Base-by-base conservation (phyloP, 805 yeast species). In the Lachancea dasiensis region DNA sequence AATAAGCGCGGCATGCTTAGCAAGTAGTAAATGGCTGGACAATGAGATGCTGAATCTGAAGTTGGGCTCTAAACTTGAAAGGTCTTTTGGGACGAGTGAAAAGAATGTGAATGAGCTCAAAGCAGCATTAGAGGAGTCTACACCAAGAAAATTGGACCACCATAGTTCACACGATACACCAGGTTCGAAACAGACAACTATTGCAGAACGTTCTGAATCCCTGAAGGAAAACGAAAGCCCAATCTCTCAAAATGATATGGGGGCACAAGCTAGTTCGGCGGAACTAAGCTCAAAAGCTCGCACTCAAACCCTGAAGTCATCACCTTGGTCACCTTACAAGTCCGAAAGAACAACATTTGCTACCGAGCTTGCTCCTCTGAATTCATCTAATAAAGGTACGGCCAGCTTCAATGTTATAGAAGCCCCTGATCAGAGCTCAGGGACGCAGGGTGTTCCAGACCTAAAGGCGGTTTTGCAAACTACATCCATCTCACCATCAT, bases 311-410 rank as follows among this genome's bases (percentile, higher is more conserved):
- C 30, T 29, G 2, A 42, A 48, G 34, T 30, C 43, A 6, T 42
- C 51, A 5, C 52, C 54, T 7, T 56, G 61, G 61, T 54, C 61
- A 8, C 59, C 61, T 11, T 48, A 45, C 17, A 54, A 48, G 37
- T 48, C 44, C 11, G 58, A 53, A 15, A 44, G 43, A 30, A 31
- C 43, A 11, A 19, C 29, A 3, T 11, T 24, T 11, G 28, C 28
- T 4, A 31, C 26, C 5, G 22, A 27, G 6, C 20, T 16, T 19
- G 39, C 14, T 18, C 31, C 28, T 9, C 31, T 26, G n/a, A 25
- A 20, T 14, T n/a, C 30, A 7, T 26, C 31, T 9, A 17, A 31
- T 24, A 27, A 20, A 14, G 21, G 15, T 30, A 25, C 33, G 15
- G 33, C 25, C 25, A 30, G 25, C 20, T 20, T 30, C 13, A 25